phyloP scores from a whole-genome alignment of 2,329 filamentous ascomycete genomes.

The Trichoderma aggressivum region DNA sequence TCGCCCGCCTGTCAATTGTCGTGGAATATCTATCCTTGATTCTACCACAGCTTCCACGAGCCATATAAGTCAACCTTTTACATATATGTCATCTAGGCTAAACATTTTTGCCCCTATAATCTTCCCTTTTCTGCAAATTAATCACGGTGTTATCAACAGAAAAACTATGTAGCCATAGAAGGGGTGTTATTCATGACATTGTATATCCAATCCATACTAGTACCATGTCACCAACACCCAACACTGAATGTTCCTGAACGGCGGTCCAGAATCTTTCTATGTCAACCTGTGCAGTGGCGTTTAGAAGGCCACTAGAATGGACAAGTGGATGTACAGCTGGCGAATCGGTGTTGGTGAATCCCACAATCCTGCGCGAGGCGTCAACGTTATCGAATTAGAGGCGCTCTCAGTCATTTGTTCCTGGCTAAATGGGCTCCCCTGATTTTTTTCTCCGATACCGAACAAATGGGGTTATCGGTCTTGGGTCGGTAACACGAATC shows the following conservation, averaged over 20 bases:
- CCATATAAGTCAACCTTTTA: neutral
- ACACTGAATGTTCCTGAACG: neutral
- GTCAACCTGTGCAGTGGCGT: neutral
- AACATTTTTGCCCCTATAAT: neutral
- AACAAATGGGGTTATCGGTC: neutral
- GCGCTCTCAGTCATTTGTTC: conserved; percentile 2
- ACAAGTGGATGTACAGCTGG: neutral
- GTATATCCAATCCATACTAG: neutral
- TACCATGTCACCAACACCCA: neutral
- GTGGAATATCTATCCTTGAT: neutral
- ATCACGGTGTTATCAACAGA: neutral
- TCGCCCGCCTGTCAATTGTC: neutral
- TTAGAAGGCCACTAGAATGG: conserved; percentile 7
- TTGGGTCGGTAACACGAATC: neutral
- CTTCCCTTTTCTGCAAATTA: neutral
- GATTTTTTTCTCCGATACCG: neutral
- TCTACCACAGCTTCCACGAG: neutral
- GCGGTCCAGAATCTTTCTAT: neutral
- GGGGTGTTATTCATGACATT: neutral
- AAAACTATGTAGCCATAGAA: neutral
- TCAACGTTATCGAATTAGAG: conserved; percentile 6
- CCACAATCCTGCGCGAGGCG: neutral
- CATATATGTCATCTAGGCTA: neutral
- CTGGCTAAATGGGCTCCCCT: conserved; percentile 3
- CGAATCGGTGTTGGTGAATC: neutral